Evolutionary conservation across 352 stramenopile genomes (phyloP).

Genomic region (Peronospora farinosa): DNA sequence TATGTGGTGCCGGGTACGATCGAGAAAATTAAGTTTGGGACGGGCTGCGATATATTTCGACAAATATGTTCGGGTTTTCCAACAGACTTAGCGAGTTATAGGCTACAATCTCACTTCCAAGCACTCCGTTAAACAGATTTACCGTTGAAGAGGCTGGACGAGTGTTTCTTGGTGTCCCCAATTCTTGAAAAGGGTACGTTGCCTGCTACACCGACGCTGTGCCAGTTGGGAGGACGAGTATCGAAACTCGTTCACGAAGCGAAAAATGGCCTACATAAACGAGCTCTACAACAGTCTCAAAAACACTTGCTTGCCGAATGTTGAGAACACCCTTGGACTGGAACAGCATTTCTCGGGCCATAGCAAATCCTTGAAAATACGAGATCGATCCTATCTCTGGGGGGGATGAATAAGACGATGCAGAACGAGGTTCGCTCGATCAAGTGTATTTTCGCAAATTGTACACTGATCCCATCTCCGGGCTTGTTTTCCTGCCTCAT

Average conservation of each 20-base stretch:
- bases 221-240: slow-evolving; percentile 21
- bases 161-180: too few relatives aligned
- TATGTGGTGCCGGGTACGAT: slow-evolving; percentile 31
- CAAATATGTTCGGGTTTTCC: too few relatives aligned
- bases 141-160: too few relatives aligned
- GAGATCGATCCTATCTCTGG: not conserved
- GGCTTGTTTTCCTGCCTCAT: slow-evolving; percentile 3
- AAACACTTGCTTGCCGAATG: slow-evolving; percentile 1
- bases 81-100: too few relatives aligned
- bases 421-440: slow-evolving; percentile 27
- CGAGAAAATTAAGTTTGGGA: slow-evolving; percentile 39
- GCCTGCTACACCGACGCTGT: slow-evolving; percentile 32
- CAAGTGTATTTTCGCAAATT: slow-evolving; percentile 10
- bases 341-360: slow-evolving; percentile 31
- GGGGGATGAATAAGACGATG: slow-evolving; percentile 20
- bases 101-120: too few relatives aligned
- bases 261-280: too few relatives aligned
- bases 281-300: slow-evolving; percentile 25
- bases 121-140: too few relatives aligned
- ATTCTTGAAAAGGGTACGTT: slow-evolving; percentile 19
- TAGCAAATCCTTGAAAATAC: slow-evolving; percentile 26
- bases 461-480: not conserved
- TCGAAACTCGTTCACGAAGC: slow-evolving; percentile 28
- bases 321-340: slow-evolving; percentile 3
- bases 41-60: too few relatives aligned